A percentile compares a stretch with the other conserved stretches of the same genome.
Conservation (phyloP, 2,329 filamentous ascomycete genomes). For the Pseudogymnoascus sp. region DNA sequence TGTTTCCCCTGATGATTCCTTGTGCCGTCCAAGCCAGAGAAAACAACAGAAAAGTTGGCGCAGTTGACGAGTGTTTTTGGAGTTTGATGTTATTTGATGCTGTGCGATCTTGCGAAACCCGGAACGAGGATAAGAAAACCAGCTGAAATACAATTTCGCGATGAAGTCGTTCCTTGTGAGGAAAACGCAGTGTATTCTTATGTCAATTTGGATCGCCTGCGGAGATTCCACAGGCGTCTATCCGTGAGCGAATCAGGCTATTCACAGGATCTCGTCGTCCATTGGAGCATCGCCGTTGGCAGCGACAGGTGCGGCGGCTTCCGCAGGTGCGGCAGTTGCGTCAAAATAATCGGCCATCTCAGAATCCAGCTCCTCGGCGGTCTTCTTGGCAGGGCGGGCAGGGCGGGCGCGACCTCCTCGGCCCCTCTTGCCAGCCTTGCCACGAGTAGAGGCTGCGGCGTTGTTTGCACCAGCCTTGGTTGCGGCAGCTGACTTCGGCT, state of each 20-base stretch:
- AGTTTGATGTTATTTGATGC: conserved; percentile 3
- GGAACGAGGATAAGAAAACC: background rate
- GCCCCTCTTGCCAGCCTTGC: conserved; percentile 41
- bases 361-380: conserved; percentile 87
- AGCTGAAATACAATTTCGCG: background rate
- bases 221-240: background rate
- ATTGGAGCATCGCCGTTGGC: conserved; percentile 39
- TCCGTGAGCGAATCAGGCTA: background rate
- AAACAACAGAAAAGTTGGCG: background rate
- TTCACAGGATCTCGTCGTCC: conserved; percentile 57
- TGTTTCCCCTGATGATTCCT: background rate
- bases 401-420: conserved; percentile 47
- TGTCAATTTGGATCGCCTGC: background rate
- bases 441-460: conserved; percentile 33
- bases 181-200: background rate
- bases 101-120: conserved; percentile 2
- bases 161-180: background rate
- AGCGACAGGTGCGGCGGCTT: conserved; percentile 42
- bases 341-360: conserved; percentile 96
- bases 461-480: conserved; percentile 65
- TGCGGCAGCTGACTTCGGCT: conserved; percentile 75
- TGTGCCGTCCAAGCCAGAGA: conserved; percentile 1
- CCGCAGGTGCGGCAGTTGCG: conserved; percentile 42
- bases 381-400: conserved; percentile 73
- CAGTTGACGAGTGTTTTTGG: conserved; percentile 6